These are phyloP conservation scores for Phytophthora cajani DNA, from an alignment of 352 stramenopile species.

Conservation along the genomic window DNA sequence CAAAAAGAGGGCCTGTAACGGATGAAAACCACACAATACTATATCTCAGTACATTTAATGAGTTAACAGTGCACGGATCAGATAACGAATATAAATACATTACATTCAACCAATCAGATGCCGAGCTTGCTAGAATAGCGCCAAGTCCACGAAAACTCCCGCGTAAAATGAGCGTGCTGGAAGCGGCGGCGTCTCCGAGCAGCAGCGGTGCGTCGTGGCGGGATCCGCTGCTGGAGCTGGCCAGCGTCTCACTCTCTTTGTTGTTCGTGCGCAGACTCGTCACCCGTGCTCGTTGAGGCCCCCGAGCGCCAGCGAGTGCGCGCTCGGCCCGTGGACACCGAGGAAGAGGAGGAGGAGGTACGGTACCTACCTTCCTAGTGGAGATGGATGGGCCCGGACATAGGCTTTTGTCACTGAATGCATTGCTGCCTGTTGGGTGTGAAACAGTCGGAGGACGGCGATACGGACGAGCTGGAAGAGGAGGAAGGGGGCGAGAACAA, in stretches of 20 bases:
- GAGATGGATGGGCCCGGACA: background rate
- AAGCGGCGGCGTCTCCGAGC: constrained; percentile 29
- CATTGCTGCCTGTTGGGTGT: background rate
- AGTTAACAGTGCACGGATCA: too few species aligned
- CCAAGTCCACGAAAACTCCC: constrained; percentile 1
- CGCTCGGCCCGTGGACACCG: constrained; percentile 1
- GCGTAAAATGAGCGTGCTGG: constrained; percentile 34
- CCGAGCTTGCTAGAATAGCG: too few species aligned
- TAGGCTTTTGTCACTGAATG: background rate
- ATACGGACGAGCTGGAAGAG: constrained; percentile 30
- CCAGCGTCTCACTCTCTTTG: background rate
- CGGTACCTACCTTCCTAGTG: background rate
- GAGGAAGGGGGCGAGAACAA: constrained; percentile 23
- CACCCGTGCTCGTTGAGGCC: constrained; percentile 28
- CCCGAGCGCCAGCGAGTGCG: constrained; percentile 12
- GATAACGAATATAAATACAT: too few species aligned
- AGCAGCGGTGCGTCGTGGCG: constrained; percentile 30
- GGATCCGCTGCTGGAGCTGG: too few species aligned
- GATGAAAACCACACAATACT: too few species aligned
- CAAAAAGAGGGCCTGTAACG: too few species aligned
- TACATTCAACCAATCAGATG: too few species aligned
- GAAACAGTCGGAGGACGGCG: constrained; percentile 28
- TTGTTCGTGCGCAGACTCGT: constrained; percentile 28
- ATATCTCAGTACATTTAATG: too few species aligned
- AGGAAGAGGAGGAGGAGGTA: background rate